phyloP scores from a whole-genome alignment of 306 rosid species.

The Glycine latifolia region DNA sequence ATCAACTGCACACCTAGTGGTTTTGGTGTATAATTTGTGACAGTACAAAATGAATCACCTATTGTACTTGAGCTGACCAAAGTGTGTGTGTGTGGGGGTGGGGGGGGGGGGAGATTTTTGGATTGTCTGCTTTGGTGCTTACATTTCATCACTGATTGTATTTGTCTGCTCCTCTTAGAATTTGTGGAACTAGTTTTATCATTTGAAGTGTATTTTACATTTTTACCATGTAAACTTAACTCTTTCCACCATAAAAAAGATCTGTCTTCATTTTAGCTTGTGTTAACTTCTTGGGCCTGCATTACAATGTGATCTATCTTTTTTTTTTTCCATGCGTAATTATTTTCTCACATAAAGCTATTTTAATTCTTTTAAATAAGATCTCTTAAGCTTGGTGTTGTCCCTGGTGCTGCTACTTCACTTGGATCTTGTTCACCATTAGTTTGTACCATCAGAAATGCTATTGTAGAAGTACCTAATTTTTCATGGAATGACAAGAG shows the following conservation, averaged over 20 bases:
- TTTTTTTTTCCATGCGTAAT: neutral
- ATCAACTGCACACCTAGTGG: no score
- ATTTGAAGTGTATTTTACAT: neutral
- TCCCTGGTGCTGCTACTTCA: slow-evolving; percentile 68
- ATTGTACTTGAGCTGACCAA: no score
- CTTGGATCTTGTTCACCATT: slow-evolving; percentile 82
- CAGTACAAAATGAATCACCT: slow-evolving; percentile 5
- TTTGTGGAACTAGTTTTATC: slow-evolving; percentile 5
- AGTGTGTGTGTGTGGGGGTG: no score
- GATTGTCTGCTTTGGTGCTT: no score
- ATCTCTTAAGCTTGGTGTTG: slow-evolving; percentile 94
- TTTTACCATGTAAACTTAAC: slow-evolving; percentile 17
- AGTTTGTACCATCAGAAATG: slow-evolving; percentile 65
- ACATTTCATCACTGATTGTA: neutral
- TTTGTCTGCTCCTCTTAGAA: slow-evolving; percentile 8
- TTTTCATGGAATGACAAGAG: slow-evolving; percentile 96
- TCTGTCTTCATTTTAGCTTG: no score
- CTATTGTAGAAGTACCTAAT: slow-evolving; percentile 77
- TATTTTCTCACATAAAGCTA: slow-evolving; percentile 28
- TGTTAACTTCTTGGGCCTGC: slow-evolving; percentile 35
- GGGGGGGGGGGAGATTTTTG: no score
- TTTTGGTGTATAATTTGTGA: no score
- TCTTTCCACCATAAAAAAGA: slow-evolving; percentile 12
- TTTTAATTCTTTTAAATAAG: slow-evolving; percentile 56
- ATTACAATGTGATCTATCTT: slow-evolving; percentile 13